Evolutionary conservation across 139 green algal species (phyloP), one percentile per base, ranked within the genome.

Genomic region (Coelastrella sp.): DNA sequence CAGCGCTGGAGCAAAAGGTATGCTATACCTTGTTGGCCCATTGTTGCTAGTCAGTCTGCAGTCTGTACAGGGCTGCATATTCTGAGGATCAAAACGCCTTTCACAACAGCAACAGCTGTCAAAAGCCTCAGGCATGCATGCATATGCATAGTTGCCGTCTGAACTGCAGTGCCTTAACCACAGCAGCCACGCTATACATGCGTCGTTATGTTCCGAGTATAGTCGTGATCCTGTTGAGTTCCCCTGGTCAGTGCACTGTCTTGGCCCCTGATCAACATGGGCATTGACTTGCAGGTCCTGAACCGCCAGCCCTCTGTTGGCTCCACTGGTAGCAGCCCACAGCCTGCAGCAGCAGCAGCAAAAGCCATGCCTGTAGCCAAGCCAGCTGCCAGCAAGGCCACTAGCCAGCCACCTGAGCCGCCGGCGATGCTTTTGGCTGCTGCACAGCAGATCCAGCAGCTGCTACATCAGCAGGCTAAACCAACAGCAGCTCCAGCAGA

Each of bases 261-360:
- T n/a, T n/a, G n/a, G n/a, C n/a, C n/a, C 61, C 10, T 68, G 7
- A 68, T 74, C 3, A 17, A 22, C 8, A 13, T 78, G 4, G 13
- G 66, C 6, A 5, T 57, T 57, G 20, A 11, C 13, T 57, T 78
- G 76, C 78, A 84, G 65, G 79, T 61, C 56, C 54, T 87, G 79
- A 14, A 22, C 56, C 65, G 78, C 11, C 54, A 87, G 79, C 17
- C 19, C 5, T 87, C 76, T 16, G 5, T 64, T 13, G 77, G 87
- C 5, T 86, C 87, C 22, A 66, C 64, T 47, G 87, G 56, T n/a
- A 87, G 79, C 86, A 85, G 73, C 57, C 86, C 47, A 11, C 86
- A 65, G 68, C 75, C 59, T 32, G 58, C 74, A 60, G 74, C 86
- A 73, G 86, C 74, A 68, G 74, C 74, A 85, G 74, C 59, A 76